Evolutionary conservation across 164 flowering plant species (phyloP), one percentile per base, ranked within the genome.

Genomic region (Vitis riparia): DNA sequence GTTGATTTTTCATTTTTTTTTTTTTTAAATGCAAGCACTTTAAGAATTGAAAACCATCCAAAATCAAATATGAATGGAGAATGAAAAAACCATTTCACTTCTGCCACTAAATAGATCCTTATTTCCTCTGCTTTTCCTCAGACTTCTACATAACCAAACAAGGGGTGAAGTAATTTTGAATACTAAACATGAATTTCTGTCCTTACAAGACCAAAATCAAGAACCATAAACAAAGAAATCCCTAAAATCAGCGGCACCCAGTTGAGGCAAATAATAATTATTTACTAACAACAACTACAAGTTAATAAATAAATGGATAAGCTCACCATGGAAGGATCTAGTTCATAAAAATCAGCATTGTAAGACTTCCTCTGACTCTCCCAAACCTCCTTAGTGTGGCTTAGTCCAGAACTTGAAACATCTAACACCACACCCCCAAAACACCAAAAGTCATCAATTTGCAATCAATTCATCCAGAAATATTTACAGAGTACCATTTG

Each of bases 241-340:
- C 44, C 44, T 56, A 37, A 37, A 9, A 52, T 15, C 12, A 37
- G 53, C 6, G 30, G 56, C 19, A 55, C 8, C 62, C 19, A 30
- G 14, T 8, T 56, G 32, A 15, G 57, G 52, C 32, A 8, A 63
- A 73, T 11, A n/a, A 37, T 23, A 13, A 12, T 32, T 5, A 60
- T 44, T 62, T 7, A 11, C 11, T n/a, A 17, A 16, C 57, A 14
- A 58, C n/a, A 17, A 2, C n/a, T 19, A 19, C 48, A 50, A 8
- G 58, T 50, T 2, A 61, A 53, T 17, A 5, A 10, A 59, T n/a
- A n/a, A 11, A 13, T 2, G 12, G 9, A 58, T 50, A 23, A 70
- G 59, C 81, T 79, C 51, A 92, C 99, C 78, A 71, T 59, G 67
- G 87, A 93, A 71, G 98, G 97, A 73, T 96, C 97, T 66, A 88